Base-by-base conservation (phyloP, 768 basidiomycete species). In the Mrakia frigida region DNA sequence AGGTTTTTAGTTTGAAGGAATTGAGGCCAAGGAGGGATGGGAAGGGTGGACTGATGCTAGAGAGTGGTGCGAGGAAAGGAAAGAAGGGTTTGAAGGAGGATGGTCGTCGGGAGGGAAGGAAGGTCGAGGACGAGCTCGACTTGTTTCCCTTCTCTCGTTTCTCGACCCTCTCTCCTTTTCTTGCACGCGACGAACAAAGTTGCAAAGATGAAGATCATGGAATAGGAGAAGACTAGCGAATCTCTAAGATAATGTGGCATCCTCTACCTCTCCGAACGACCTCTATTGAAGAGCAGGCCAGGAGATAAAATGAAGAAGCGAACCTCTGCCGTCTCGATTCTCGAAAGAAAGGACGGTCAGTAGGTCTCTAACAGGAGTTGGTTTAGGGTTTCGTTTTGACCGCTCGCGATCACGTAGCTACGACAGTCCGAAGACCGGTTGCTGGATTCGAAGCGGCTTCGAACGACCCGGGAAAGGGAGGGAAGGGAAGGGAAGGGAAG, bases 371-470 rank as follows among this genome's bases (percentile, higher is more conserved):
- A 46, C 56, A 46, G 73, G 73, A 35, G 46, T 65, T 23, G 73
- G 31, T 74, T 13, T 74, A 6, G 73, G 73, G 63, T 63, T 46
- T 65, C 61, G 73, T 74, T 74, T 74, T 74, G 73, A 74, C 73
- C 73, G 73, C 73, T 65, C 61, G 73, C 61, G 61, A 50, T 63
- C 73, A 74, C 63, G 73, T 41, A 61, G 50, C 61, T 43, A 52
- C 73, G 35, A 41, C 73, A 50, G 65, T 65, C 60, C 18, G 33
- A 23, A 35, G 43, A 65, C 60, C 60, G 43, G 73, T 31, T 23
- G 71, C 71, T 35, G 52, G 73, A 35, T 23, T 41, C 43, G 73
- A 67, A 68, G 73, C 73, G 73, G 73, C 73, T 74, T 74, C 73
- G 73, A 74, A 74, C 73, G 43, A 63, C 63, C 73, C 73, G 56